These are phyloP conservation scores for Evernia prunastri DNA, from an alignment of 495 filamentous ascomycete genomes.

Conservation along the genomic window DNA sequence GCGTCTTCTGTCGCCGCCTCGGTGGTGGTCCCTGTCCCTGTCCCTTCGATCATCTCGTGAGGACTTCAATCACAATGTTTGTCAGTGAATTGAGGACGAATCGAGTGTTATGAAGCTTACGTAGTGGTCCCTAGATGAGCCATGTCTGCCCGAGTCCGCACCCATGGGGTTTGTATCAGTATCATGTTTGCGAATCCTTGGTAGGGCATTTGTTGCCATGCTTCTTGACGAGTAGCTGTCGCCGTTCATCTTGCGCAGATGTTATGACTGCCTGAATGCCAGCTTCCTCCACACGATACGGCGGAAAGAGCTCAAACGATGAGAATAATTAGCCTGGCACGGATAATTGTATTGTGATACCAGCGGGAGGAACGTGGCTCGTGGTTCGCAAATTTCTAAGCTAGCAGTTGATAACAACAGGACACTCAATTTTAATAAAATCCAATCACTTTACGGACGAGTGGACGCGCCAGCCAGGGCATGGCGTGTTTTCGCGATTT, in stretches of 20 bases:
- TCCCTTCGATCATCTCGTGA: slow-evolving; percentile 44
- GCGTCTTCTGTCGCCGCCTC: slow-evolving; percentile 55
- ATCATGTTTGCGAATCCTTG: slow-evolving; percentile 31
- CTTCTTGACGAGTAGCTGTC: slow-evolving; percentile 79
- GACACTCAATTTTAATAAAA: neutral
- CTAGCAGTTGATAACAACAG: neutral
- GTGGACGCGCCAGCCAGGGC: neutral
- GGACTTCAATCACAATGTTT: slow-evolving; percentile 28
- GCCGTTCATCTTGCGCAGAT: slow-evolving; percentile 64
- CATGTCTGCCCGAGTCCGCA: slow-evolving; percentile 59
- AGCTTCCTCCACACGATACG: neutral
- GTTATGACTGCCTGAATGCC: neutral
- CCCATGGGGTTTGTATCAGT: slow-evolving; percentile 29
- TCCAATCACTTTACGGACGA: neutral
- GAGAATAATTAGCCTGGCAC: neutral
- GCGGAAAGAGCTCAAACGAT: neutral
- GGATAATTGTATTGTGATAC: neutral
- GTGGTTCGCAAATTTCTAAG: slow-evolving; percentile 4
- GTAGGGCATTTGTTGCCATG: slow-evolving; percentile 38
- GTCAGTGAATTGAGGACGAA: neutral
- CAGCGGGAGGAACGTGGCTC: neutral
- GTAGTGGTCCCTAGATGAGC: slow-evolving; percentile 64
- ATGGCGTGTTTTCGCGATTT: slow-evolving; percentile 9
- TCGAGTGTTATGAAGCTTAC: slow-evolving; percentile 41
- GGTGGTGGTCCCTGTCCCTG: slow-evolving; percentile 43